Conservation (phyloP, 1,284 basidiomycete species). For the Meira nashicola region DNA sequence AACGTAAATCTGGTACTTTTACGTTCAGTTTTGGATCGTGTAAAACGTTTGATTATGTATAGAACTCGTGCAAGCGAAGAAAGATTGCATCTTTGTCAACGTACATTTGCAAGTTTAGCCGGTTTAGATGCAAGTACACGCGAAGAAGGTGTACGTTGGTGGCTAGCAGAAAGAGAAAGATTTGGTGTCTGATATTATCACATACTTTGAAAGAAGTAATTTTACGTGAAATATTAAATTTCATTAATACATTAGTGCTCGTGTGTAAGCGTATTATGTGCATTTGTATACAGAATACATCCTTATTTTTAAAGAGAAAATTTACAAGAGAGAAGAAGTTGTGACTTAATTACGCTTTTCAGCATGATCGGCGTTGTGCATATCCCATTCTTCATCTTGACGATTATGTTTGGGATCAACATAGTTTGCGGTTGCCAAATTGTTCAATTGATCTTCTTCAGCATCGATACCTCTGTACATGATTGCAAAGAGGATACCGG, state of each 20-base stretch:
- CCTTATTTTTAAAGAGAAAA: too few species aligned
- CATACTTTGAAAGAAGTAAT: not conserved
- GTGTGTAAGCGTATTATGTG: too few species aligned
- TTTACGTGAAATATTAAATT: too few species aligned
- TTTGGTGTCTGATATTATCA: slow-evolving; percentile 34
- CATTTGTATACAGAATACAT: too few species aligned
- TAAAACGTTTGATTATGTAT: slow-evolving; percentile 28
- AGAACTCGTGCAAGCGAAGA: slow-evolving; percentile 6
- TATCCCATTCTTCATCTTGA: slow-evolving; percentile 4
- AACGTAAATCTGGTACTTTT: slow-evolving; percentile 48
- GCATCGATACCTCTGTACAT: slow-evolving; percentile 62
- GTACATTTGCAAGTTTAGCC: slow-evolving; percentile 36
- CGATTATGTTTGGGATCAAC: not conserved
- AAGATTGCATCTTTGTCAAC: slow-evolving; percentile 26
- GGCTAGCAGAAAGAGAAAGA: slow-evolving; percentile 34
- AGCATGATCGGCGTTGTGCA: not conserved
- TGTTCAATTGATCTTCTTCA: slow-evolving; percentile 58
- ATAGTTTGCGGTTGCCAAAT: slow-evolving; percentile 1
- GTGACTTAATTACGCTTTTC: not conserved
- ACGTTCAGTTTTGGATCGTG: slow-evolving; percentile 34
- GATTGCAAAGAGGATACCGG: slow-evolving; percentile 62
- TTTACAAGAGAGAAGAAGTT: too few species aligned
- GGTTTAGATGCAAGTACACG: slow-evolving; percentile 44
- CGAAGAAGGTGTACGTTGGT: slow-evolving; percentile 48
- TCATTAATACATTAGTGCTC: too few species aligned